Conservation (phyloP, 225 moss, liverwort and hornwort species). For the Straminergon stramineum region DNA sequence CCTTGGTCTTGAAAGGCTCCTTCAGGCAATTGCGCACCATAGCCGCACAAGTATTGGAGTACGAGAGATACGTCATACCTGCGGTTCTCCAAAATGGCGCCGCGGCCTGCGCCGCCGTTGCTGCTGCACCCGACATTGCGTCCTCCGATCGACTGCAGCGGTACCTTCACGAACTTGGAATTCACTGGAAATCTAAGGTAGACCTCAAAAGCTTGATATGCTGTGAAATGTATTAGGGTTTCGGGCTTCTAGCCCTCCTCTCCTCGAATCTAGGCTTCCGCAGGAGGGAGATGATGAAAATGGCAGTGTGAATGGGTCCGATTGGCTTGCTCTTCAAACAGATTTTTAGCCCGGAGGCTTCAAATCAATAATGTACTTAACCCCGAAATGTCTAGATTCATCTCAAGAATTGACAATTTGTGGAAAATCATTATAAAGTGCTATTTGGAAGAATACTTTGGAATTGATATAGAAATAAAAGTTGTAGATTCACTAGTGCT, state of each 20-base stretch:
- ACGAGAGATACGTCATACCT: constrained; percentile 35
- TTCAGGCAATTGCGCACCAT: constrained; percentile 44
- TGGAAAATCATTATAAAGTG: too few species aligned
- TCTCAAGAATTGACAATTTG: too few species aligned
- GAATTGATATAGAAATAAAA: too few species aligned
- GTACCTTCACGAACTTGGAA: neutral
- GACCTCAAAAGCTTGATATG: neutral
- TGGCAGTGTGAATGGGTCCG: neutral
- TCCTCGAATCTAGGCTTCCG: neutral
- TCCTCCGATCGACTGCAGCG: neutral
- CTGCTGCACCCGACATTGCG: constrained; percentile 26
- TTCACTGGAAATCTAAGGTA: neutral
- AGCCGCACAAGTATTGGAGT: constrained; percentile 33
- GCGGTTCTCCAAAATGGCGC: constrained; percentile 32
- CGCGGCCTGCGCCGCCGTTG: constrained; percentile 27
- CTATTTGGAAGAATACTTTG: too few species aligned
- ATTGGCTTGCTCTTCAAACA: neutral
- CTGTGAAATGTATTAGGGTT: neutral
- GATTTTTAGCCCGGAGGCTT: neutral
- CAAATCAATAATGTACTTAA: too few species aligned
- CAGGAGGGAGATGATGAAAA: neutral
- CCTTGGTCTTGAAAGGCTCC: constrained; percentile 44
- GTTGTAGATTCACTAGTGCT: too few species aligned
- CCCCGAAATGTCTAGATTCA: too few species aligned
- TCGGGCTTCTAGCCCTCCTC: neutral